A percentile compares a stretch with the other conserved stretches of the same genome.
phyloP scores from a whole-genome alignment of 768 basidiomycete genomes.

The Naganishia friedmannii region DNA sequence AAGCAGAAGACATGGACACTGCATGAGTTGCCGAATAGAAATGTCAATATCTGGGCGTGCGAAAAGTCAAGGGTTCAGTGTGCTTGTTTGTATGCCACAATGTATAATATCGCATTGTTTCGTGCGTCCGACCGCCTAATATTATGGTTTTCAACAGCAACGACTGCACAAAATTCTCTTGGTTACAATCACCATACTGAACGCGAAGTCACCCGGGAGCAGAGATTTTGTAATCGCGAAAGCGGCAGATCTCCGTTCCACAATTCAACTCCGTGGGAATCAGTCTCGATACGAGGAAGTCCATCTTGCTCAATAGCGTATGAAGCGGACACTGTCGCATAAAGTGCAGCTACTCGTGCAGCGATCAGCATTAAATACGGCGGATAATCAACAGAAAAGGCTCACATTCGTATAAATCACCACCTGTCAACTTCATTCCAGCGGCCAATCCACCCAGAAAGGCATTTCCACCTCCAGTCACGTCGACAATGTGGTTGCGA shows the following conservation, averaged over 20 bases:
- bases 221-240: background rate
- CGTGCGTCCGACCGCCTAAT: background rate
- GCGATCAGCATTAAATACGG: conserved; percentile 30
- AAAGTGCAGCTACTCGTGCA: conserved; percentile 60
- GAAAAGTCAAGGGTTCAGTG: background rate
- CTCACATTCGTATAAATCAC: conserved; percentile 68
- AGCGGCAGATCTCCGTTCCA: conserved; percentile 25
- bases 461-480: conserved; percentile 75
- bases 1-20: conserved; percentile 23
- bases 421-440: conserved; percentile 61
- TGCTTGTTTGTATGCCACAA: conserved; percentile 14
- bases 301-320: conserved; percentile 79
- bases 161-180: background rate
- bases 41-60: background rate
- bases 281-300: conserved; percentile 56
- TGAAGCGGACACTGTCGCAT: conserved; percentile 76
- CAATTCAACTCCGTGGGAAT: background rate
- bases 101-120: conserved; percentile 21
- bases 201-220: background rate
- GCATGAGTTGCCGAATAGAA: background rate
- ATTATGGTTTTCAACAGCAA: too few species aligned
- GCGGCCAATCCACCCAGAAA: conserved; percentile 82
- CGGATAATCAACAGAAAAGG: conserved; percentile 25
- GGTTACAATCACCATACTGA: background rate
- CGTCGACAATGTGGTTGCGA: conserved; percentile 25